Conservation (phyloP, 2,329 filamentous ascomycete species). For the Fusarium anthophilum region DNA sequence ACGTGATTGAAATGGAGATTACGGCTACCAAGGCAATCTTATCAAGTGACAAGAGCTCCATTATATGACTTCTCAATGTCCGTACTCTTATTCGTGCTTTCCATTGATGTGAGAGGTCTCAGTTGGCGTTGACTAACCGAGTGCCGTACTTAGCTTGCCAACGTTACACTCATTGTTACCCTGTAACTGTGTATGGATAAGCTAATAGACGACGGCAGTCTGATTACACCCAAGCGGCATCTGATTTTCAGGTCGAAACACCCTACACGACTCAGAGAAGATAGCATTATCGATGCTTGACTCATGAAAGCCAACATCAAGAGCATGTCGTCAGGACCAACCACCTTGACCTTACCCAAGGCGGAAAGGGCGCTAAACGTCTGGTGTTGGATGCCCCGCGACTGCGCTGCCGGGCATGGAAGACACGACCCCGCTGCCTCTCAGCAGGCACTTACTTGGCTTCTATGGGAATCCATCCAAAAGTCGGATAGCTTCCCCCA, state of each 20-base stretch:
- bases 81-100: background rate
- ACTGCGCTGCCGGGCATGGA: constrained; percentile 7
- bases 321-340: background rate
- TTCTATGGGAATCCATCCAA: constrained; percentile 29
- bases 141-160: background rate
- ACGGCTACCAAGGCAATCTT: no score
- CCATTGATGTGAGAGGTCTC: background rate
- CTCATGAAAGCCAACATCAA: constrained; percentile 9
- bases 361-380: constrained; percentile 22
- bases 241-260: background rate
- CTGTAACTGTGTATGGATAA: background rate
- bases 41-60: background rate
- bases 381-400: constrained; percentile 24
- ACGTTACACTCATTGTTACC: background rate
- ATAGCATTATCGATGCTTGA: constrained; percentile 20
- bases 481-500: constrained; percentile 30
- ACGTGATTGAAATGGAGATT: no score
- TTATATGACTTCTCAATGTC: background rate
- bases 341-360: constrained; percentile 12
- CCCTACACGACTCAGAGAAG: constrained; percentile 23
- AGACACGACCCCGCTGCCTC: constrained; percentile 31
- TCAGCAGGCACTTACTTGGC: constrained; percentile 8
- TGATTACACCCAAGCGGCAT: background rate
- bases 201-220: background rate
- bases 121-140: background rate